Base-by-base conservation (phyloP, 495 filamentous ascomycete species). In the Daldinia decipiens region DNA sequence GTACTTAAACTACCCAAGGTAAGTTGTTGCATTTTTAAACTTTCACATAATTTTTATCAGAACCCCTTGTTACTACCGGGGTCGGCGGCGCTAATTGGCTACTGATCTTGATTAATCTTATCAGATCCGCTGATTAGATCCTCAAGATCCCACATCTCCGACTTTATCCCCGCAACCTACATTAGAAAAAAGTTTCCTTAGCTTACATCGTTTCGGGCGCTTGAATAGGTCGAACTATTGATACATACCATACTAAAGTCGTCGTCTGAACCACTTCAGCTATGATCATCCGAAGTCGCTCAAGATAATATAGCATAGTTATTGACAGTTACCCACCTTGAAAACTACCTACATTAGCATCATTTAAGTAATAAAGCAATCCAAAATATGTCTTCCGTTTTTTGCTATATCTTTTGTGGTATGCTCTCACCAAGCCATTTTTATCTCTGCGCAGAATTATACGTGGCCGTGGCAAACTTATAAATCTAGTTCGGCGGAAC, bases 401-500 rank as follows among this genome's bases (percentile, higher is more conserved):
- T 26, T 7, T 19, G 34, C 26, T 3, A 24, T 31, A 27, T 69
- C 32, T 53, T 40, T 43, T 15, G 43, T 63, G 12, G 7, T 45
- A 45, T 63, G 24, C 21, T 32, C 43, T 13, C 21, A 63, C 13
- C 66, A 63, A 43, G 53, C 53, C 12, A 21, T 32, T 19, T 26
- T 40, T 7, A 51, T 59, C 13, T 69, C 34, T 5, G 66, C 63
- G 17, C 57, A 71, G 32, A 59, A 66, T 40, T 26, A 32, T 9
- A 31, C 59, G 45, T 73, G 70, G 70, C 65, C 70, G 21, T 73
- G 66, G 64, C 70, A 73, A 47, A 68, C 65, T 6, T 73, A 65
- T 38, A 73, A 56, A 39, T 69, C 70, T 34, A 65, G 38, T 40
- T 27, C 21, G 7, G 45, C 59, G 8, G 54, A 69, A 31, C 65